phyloP scores from a whole-genome alignment of 129 eudicot species.

The Flaveria linearis region DNA sequence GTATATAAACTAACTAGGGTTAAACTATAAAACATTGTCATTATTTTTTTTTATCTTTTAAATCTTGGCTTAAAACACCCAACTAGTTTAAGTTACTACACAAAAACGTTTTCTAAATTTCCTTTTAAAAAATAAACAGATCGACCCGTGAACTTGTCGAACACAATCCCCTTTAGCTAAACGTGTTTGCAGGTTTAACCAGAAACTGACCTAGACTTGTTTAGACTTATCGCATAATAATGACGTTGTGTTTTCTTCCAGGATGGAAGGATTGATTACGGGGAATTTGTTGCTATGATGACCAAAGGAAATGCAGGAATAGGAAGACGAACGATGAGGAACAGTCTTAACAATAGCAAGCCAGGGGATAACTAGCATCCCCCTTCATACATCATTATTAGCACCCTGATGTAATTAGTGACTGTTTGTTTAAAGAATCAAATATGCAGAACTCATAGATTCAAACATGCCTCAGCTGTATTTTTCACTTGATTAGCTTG shows the following conservation, averaged over 20 bases:
- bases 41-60: too few relatives aligned
- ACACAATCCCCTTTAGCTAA: too few relatives aligned
- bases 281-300: conserved; percentile 98
- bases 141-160: too few relatives aligned
- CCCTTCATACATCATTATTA: background rate
- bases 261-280: conserved; percentile 80
- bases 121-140: too few relatives aligned
- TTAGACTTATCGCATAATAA: too few relatives aligned
- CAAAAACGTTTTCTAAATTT: too few relatives aligned
- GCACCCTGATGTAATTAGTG: conserved; percentile 1
- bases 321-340: conserved; percentile 93
- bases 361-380: conserved; percentile 42
- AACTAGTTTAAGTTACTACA: too few relatives aligned
- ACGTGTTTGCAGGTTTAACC: too few relatives aligned
- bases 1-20: too few relatives aligned
- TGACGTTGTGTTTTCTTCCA: conserved; percentile 19
- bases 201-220: too few relatives aligned
- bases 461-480: conserved; percentile 4
- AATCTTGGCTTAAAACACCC: too few relatives aligned
- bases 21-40: too few relatives aligned
- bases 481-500: background rate
- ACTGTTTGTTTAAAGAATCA: conserved; percentile 20
- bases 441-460: background rate
- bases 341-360: conserved; percentile 70
- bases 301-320: conserved; percentile 84